A percentile compares a stretch with the other conserved stretches of the same genome.
These are phyloP conservation scores for Macrolepiota dolichaula DNA, from an alignment of 768 basidiomycete species.

Conservation along the genomic window DNA sequence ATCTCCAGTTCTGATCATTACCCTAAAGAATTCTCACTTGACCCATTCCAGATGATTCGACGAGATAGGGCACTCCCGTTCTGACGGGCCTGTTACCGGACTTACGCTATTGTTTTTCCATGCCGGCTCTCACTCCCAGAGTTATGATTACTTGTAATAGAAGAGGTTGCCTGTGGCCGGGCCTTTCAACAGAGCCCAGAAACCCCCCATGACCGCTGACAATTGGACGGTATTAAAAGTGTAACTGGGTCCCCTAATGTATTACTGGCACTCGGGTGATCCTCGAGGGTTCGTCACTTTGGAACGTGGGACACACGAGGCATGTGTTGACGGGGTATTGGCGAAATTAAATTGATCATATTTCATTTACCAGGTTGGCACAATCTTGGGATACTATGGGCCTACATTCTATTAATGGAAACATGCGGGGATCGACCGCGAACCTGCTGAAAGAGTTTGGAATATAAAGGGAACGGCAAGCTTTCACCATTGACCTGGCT, in stretches of 20 bases:
- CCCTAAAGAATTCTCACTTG: neutral
- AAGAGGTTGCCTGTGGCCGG: neutral
- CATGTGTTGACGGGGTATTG: neutral
- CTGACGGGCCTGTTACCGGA: neutral
- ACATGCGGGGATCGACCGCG: constrained; percentile 2
- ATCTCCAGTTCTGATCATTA: constrained; percentile 1
- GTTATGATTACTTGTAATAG: neutral
- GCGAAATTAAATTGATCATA: constrained; percentile 9
- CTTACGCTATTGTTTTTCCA: neutral
- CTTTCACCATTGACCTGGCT: neutral
- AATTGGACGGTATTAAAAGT: neutral
- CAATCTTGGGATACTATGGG: neutral
- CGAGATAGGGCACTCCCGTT: neutral
- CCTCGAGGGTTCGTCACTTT: constrained; percentile 4
- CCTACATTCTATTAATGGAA: constrained; percentile 7
- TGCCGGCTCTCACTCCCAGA: neutral
- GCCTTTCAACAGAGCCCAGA: neutral
- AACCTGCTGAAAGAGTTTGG: neutral
- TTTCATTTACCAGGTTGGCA: neutral
- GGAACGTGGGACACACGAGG: constrained; percentile 9
- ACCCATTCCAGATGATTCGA: neutral
- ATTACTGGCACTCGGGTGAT: neutral
- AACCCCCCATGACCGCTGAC: neutral
- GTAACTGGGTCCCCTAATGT: neutral
- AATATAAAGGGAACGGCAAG: constrained; percentile 8